Evolutionary conservation across 805 yeast species (phyloP), one percentile per base, ranked within the genome.

Genomic region (Saturnispora dispora): DNA sequence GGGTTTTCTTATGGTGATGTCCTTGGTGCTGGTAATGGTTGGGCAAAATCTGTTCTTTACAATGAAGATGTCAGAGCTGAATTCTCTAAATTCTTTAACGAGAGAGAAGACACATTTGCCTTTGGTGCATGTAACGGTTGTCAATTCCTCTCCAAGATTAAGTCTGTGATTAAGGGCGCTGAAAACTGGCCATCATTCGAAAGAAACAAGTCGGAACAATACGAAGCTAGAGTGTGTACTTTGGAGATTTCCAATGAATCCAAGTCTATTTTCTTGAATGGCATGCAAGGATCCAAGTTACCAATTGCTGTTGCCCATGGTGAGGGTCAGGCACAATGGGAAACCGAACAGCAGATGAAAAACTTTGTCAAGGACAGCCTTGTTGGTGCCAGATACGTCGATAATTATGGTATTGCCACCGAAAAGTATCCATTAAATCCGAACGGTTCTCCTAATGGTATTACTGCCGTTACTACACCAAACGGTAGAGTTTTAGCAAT

Each of bases 271-370:
- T 91, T 93, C 77, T 79, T 90, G 60, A 78, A 84, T 52, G 88
- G 85, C 50, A 89, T 93, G 98, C 77, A 81, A 62, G 96, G 96
- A n/a, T 88, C 97, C 7, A 81, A 82, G 61, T 70, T 93, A 62
- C 99, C 99, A 50, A 88, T 93, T 70, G 96, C 95, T 20, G 98
- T 93, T 58, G 99, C 99, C 4, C 99, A 93, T 65, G 99, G 99
- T 60, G 99, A 93, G 73, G 99, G 99, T 62, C 79, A 88, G 61
- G 98, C 97, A 13, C 69, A 75, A 42, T 93, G 91, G 67, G 62
- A 71, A 43, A 55, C 67, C 30, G 72, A 68, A 9, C 73, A 68
- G 25, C 71, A 75, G 53, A 67, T 77, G 55, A 68, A 71, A 33
- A 62, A 65, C 9, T 83, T 89, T 63, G 71, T 73, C 53, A 60